Evolutionary conservation across 2,329 filamentous ascomycete genomes (phyloP).

Genomic region (Cladosporium sp.): DNA sequence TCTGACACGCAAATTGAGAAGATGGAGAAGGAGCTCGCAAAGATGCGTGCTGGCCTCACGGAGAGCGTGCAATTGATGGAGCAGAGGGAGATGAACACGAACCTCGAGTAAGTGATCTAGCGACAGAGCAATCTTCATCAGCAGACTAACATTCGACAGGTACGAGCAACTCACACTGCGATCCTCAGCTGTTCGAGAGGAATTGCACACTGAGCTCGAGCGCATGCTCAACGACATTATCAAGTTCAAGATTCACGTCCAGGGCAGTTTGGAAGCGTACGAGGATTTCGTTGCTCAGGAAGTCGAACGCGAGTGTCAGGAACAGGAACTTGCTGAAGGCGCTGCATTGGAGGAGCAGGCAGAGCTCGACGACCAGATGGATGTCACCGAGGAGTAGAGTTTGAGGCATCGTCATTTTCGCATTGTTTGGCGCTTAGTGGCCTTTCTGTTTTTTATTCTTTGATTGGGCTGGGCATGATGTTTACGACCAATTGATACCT

Average conservation of each 20-base stretch:
- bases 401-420: neutral
- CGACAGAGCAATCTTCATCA: too few species aligned
- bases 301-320: conserved; percentile 63
- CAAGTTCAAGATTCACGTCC: conserved; percentile 96
- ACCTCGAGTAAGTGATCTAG: conserved; percentile 70
- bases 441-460: neutral
- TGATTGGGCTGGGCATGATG: neutral
- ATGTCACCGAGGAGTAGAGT: conserved; percentile 14
- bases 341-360: conserved; percentile 7
- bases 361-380: conserved; percentile 7
- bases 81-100: conserved; percentile 92
- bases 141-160: conserved; percentile 43
- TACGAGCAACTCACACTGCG: conserved; percentile 89
- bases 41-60: conserved; percentile 77
- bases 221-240: conserved; percentile 95
- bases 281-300: conserved; percentile 91
- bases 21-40: conserved; percentile 96
- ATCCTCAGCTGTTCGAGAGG: conserved; percentile 81
- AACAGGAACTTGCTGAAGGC: conserved; percentile 36
- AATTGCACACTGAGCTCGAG: conserved; percentile 96
- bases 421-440: neutral
- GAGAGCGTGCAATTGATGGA: conserved; percentile 91
- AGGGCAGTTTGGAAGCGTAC: conserved; percentile 88
- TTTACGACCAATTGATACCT: conserved; percentile 12
- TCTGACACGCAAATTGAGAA: conserved; percentile 95